Evolutionary conservation across 2,329 filamentous ascomycete species (phyloP).

Genomic region (Leptoxyphium fumago): DNA sequence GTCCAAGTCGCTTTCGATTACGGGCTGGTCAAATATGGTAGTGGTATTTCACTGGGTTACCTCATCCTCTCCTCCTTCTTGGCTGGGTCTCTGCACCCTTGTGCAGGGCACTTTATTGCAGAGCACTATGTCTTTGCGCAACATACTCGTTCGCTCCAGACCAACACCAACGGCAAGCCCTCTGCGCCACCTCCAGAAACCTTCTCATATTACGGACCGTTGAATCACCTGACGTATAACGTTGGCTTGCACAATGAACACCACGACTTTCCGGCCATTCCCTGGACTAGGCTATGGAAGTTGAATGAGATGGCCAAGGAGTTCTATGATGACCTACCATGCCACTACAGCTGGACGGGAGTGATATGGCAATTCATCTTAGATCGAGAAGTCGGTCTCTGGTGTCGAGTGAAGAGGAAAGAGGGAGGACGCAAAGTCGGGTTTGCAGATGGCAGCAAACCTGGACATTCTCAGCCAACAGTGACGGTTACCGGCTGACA

Average conservation of each 20-base stretch:
- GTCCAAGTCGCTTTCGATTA: conserved; percentile 69
- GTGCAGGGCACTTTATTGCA: conserved; percentile 94
- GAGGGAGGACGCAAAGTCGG: conserved; percentile 54
- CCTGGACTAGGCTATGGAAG: conserved; percentile 74
- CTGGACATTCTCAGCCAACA: neutral
- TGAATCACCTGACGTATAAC: conserved; percentile 92
- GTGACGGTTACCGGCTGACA: neutral
- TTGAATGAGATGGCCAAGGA: conserved; percentile 71
- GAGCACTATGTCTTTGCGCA: conserved; percentile 58
- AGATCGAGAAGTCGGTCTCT: conserved; percentile 78
- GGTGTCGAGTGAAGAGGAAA: conserved; percentile 83
- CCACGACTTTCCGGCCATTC: conserved; percentile 93
- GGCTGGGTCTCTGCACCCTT: conserved; percentile 82
- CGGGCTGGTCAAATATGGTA: conserved; percentile 45
- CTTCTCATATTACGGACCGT: conserved; percentile 86
- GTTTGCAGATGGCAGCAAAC: neutral
- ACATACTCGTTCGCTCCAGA: conserved; percentile 35
- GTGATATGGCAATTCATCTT: conserved; percentile 93
- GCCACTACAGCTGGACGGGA: conserved; percentile 78
- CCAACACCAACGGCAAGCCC: conserved; percentile 14
- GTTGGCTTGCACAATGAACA: conserved; percentile 98
- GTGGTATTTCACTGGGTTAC: conserved; percentile 58
- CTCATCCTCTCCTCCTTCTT: conserved; percentile 82
- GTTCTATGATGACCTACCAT: conserved; percentile 80
- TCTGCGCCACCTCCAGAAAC: conserved; percentile 61